A percentile compares a stretch with the other conserved stretches of the same genome.
Conservation (phyloP, 345 rosid genomes). For the Arabidopsis arenosa region DNA sequence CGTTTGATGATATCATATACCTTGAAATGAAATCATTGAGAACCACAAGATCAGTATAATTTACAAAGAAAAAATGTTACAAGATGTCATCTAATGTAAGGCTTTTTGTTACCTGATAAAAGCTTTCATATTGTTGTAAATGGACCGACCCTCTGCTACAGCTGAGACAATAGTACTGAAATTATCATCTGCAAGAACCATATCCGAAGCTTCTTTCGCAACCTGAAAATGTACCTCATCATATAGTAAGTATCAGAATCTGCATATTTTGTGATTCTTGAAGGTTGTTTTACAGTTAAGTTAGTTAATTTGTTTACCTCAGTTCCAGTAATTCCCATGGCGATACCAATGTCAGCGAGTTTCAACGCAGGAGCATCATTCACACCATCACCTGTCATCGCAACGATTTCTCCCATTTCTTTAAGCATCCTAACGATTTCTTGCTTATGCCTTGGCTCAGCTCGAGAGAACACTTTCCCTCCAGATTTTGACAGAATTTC, state of each 20-base stretch:
- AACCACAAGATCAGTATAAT: conserved; percentile 3
- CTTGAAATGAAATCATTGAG: conserved; percentile 41
- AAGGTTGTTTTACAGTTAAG: conserved; percentile 1
- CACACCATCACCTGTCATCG: conserved; percentile 99
- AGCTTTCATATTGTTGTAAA: conserved; percentile 93
- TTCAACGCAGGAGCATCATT: conserved; percentile 98
- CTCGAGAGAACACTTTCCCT: conserved; percentile 86
- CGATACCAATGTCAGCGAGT: conserved; percentile 91
- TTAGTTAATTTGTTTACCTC: conserved; percentile 58
- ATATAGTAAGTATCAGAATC: background rate
- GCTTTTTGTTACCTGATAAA: conserved; percentile 65
- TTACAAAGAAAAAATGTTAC: background rate
- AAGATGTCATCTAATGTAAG: background rate
- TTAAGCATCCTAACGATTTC: conserved; percentile 86
- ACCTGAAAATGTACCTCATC: conserved; percentile 55
- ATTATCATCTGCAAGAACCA: conserved; percentile 95
- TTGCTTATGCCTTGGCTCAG: conserved; percentile 94
- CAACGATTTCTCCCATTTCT: conserved; percentile 91
- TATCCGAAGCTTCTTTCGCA: conserved; percentile 97
- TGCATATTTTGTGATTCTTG: background rate
- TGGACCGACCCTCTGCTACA: conserved; percentile 90
- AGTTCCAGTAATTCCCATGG: conserved; percentile 98
- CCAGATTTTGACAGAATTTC: conserved; percentile 71
- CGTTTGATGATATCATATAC: conserved; percentile 97
- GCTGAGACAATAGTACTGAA: conserved; percentile 86